phyloP scores from a whole-genome alignment of 345 rosid genomes.

The Dipteronia sinensis region DNA sequence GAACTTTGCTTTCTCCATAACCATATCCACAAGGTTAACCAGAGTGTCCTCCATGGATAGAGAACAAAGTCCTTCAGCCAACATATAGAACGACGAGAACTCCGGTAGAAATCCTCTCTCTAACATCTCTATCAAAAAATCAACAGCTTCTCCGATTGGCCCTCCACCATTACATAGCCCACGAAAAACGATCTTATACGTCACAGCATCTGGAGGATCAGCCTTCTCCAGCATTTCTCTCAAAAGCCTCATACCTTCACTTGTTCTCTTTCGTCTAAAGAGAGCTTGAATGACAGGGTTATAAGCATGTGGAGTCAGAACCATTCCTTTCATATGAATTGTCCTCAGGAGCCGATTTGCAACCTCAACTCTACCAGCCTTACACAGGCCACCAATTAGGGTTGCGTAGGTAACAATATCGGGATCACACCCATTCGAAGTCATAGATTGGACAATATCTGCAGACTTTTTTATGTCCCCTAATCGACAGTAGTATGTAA shows the following conservation, averaged over 20 bases:
- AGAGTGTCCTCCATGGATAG: conserved; percentile 72
- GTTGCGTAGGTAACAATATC: conserved; percentile 87
- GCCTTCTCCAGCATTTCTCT: conserved; percentile 76
- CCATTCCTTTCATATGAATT: conserved; percentile 78
- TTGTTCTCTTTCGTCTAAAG: conserved; percentile 57
- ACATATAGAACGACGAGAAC: conserved; percentile 70
- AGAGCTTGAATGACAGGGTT: conserved; percentile 85
- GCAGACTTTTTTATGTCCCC: conserved; percentile 86
- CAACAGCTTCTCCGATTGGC: conserved; percentile 81
- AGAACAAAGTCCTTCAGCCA: conserved; percentile 82
- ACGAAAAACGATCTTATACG: conserved; percentile 67
- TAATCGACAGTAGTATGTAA: conserved; percentile 64
- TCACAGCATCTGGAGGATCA: conserved; percentile 58
- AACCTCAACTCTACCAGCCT: conserved; percentile 75
- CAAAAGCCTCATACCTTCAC: conserved; percentile 76
- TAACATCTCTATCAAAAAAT: conserved; percentile 69
- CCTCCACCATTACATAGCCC: conserved; percentile 82
- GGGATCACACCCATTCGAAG: conserved; percentile 75
- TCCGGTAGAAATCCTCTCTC: conserved; percentile 73
- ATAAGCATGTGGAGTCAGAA: conserved; percentile 72
- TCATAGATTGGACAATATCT: conserved; percentile 82
- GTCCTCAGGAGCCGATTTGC: conserved; percentile 74
- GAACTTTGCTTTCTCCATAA: conserved; percentile 72
- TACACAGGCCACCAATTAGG: conserved; percentile 78
- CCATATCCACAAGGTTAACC: conserved; percentile 53